Percentiles rank a stretch among this genome's conserved stretches.
phyloP scores from a whole-genome alignment of 495 filamentous ascomycete species.

The Penicillium paxilli region DNA sequence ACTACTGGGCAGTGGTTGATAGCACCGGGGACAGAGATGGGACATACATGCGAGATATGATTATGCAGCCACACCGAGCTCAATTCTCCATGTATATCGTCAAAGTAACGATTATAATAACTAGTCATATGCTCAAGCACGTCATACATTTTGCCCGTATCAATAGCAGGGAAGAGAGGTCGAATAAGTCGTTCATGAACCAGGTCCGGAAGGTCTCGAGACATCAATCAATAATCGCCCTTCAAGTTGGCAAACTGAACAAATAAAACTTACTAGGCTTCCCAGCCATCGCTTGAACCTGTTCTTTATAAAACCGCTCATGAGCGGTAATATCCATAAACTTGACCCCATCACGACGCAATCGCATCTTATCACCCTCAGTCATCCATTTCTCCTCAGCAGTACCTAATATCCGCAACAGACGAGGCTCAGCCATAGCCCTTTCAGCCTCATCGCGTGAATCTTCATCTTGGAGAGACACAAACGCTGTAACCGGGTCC shows the following conservation, averaged over 20 bases:
- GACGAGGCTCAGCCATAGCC: slow-evolving; percentile 2
- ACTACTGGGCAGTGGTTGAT: too few species aligned
- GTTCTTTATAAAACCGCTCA: slow-evolving; percentile 10
- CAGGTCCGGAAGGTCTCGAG: slow-evolving; percentile 9
- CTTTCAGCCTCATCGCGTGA: neutral
- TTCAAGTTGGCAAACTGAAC: neutral
- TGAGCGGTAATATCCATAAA: slow-evolving; percentile 15
- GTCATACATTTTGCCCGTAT: slow-evolving; percentile 1
- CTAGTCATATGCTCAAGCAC: slow-evolving; percentile 12
- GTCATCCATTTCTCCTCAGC: slow-evolving; percentile 11
- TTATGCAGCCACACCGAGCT: slow-evolving; percentile 15
- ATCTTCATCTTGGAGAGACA: neutral
- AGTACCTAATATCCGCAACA: slow-evolving; percentile 2
- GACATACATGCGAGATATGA: slow-evolving; percentile 12
- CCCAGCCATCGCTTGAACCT: neutral
- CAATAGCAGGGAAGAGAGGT: slow-evolving; percentile 8
- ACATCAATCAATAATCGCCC: neutral
- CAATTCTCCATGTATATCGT: slow-evolving; percentile 7
- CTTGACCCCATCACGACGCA: slow-evolving; percentile 8
- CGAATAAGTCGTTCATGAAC: slow-evolving; percentile 9
- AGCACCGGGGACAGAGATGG: too few species aligned
- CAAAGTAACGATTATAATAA: slow-evolving; percentile 14
- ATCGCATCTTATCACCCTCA: slow-evolving; percentile 13
- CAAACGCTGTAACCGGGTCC: slow-evolving; percentile 6
- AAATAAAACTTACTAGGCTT: slow-evolving; percentile 3